Evolutionary conservation across 441 rosid species (phyloP).

Genomic region (Euphorbia neoarborescens): DNA sequence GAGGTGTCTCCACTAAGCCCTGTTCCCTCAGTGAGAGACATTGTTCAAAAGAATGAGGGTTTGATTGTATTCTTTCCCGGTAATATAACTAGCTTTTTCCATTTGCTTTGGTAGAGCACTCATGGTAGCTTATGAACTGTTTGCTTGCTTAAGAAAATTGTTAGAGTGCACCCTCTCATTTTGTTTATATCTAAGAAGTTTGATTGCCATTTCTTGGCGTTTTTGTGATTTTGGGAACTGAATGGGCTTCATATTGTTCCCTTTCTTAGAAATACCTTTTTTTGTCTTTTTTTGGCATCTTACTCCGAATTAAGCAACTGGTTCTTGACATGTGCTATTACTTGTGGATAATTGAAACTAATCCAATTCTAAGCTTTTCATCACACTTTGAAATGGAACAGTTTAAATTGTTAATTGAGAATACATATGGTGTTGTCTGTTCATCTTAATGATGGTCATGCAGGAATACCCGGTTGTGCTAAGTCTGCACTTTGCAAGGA

Average conservation of each 20-base stretch:
- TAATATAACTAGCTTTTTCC: slow-evolving; percentile 24
- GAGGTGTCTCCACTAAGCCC: slow-evolving; percentile 44
- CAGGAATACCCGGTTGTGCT: slow-evolving; percentile 97
- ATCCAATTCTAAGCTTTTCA: neutral
- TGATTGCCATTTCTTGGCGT: neutral
- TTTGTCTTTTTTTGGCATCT: neutral
- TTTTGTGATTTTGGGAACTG: neutral
- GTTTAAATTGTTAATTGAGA: neutral
- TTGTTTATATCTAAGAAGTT: neutral
- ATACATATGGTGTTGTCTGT: neutral
- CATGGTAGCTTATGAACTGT: neutral
- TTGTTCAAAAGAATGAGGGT: slow-evolving; percentile 61
- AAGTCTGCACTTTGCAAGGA: slow-evolving; percentile 95
- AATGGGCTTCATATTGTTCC: neutral
- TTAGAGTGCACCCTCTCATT: neutral
- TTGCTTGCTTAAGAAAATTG: neutral
- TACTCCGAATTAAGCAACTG: slow-evolving; percentile 4
- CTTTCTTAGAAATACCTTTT: neutral
- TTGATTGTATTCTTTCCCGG: slow-evolving; percentile 93
- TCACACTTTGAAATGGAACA: neutral
- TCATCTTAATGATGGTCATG: slow-evolving; percentile 10
- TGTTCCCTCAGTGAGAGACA: slow-evolving; percentile 37
- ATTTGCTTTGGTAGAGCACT: neutral
- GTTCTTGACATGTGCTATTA: neutral
- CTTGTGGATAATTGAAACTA: neutral